Evolutionary conservation across 768 basidiomycete species (phyloP), one percentile per base, ranked within the genome.

Genomic region (Omphalotus guepiniiformis): DNA sequence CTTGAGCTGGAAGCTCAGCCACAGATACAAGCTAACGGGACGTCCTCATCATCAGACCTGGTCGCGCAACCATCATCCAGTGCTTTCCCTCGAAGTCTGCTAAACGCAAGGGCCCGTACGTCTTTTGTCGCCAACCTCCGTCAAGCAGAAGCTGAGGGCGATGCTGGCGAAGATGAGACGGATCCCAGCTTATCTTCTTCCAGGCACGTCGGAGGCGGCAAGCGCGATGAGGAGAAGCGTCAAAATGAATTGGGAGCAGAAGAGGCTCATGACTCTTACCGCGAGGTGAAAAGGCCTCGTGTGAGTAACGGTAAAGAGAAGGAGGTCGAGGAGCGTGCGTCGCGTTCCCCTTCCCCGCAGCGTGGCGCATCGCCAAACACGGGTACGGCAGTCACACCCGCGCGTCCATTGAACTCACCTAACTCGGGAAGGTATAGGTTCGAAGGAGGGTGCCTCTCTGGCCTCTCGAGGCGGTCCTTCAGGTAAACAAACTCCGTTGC

Each of bases 1-100:
- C 67, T 72, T 50, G 83, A 82, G 50, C 71, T 85, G 23, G 80
- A 85, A 23, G 15, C 21, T n/a, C 71, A 69, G 48, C 62, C 67
- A 23, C 67, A 62, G 43, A 55, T 59, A 15, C 59, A 53, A 28
- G 56, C 60, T 1, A 60, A n/a, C n/a, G n/a, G n/a, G n/a, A n/a
- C n/a, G 63, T 39, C 54, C 49, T 49, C 56, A 39, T 54, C 56
- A 25, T 36, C 55, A 19, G 42, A 47, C 49, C 47, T 53, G 22
- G 42, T 63, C 39, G 57, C 62, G 15, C 71, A 71, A 38, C 71
- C 71, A 7, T 67, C 65, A 15, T 71, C 72, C 42, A 64, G 71
- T 47, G 76, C 76, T 30, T 73, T 73, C 43, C 75, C 77, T 19
- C n/a, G n/a, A n/a, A n/a, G n/a, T 30, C 66, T 78, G 28, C 61